Evolutionary conservation across 768 basidiomycete species (phyloP).

Genomic region (Lactifluus volemus): DNA sequence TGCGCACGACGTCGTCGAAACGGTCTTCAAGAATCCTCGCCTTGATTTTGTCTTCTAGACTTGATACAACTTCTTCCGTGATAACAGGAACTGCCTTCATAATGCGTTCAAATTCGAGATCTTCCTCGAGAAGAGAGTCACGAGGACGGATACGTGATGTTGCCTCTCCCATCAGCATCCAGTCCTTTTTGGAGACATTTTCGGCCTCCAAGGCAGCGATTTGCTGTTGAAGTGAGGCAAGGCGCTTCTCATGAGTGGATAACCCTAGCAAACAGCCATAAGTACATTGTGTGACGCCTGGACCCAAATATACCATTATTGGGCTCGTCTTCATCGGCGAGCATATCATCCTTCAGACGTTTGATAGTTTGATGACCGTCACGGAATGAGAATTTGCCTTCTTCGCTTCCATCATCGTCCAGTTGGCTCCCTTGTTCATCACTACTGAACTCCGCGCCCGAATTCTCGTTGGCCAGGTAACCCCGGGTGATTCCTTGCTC

Average conservation of each 20-base stretch:
- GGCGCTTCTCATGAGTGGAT: constrained; percentile 74
- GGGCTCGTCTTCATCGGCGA: constrained; percentile 61
- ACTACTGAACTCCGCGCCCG: constrained; percentile 17
- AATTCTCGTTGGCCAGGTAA: constrained; percentile 21
- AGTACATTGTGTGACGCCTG: neutral
- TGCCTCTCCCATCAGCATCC: constrained; percentile 91
- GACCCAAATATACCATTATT: constrained; percentile 20
- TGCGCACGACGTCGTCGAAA: constrained; percentile 91
- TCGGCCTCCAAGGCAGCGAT: constrained; percentile 77
- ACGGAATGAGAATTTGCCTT: constrained; percentile 27
- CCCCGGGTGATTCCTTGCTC: neutral
- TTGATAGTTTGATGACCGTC: constrained; percentile 43
- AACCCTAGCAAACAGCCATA: constrained; percentile 36
- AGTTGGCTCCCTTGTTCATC: constrained; percentile 8
- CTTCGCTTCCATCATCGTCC: constrained; percentile 17
- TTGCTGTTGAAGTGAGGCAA: constrained; percentile 63
- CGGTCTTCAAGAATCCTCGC: constrained; percentile 72
- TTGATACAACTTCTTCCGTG: constrained; percentile 77
- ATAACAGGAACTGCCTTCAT: constrained; percentile 82
- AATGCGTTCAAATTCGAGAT: constrained; percentile 89
- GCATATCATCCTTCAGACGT: constrained; percentile 68
- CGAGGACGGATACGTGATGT: constrained; percentile 73
- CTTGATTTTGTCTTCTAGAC: constrained; percentile 87
- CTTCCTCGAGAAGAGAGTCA: constrained; percentile 87
- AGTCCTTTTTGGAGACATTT: constrained; percentile 84